A percentile compares a stretch with the other conserved stretches of the same genome.
Conservation (phyloP, 176 grass and related monocot genomes). For the Saccharum spontaneum region DNA sequence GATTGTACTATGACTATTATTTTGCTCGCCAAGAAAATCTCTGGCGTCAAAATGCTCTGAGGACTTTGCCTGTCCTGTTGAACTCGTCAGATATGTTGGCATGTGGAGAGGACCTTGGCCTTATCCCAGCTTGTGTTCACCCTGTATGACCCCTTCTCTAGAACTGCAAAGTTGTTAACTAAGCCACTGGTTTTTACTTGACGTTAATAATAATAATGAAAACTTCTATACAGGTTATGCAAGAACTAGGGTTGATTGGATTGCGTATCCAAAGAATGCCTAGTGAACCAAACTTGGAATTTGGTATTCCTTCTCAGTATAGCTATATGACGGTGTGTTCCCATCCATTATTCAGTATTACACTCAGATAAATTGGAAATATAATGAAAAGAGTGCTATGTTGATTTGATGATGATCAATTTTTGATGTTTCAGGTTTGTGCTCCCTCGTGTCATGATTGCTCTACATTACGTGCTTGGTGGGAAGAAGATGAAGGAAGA, state of each 20-base stretch:
- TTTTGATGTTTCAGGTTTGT: conserved; percentile 76
- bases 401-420: conserved; percentile 11
- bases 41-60: conserved; percentile 91
- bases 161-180: conserved; percentile 23
- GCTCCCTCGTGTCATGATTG: conserved; percentile 99
- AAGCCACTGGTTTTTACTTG: conserved; percentile 10
- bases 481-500: conserved; percentile 93
- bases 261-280: conserved; percentile 98
- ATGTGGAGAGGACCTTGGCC: conserved; percentile 97
- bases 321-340: conserved; percentile 90
- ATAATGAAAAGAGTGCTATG: neutral
- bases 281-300: conserved; percentile 80
- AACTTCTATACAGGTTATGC: conserved; percentile 77
- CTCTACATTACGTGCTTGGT: conserved; percentile 95
- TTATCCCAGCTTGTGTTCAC: conserved; percentile 99
- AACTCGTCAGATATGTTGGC: conserved; percentile 98
- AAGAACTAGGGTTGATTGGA: conserved; percentile 96
- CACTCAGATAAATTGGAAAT: conserved; percentile 8
- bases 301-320: conserved; percentile 91
- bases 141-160: conserved; percentile 61
- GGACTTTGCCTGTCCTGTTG: conserved; percentile 94
- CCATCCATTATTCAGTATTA: conserved; percentile 2
- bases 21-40: conserved; percentile 93
- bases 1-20: conserved; percentile 97
- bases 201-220: conserved; percentile 34